Percentiles rank a stretch among this genome's conserved stretches.
These are phyloP conservation scores for Fusarium guadeloupense DNA, from an alignment of 2,329 filamentous ascomycete species.

Conservation along the genomic window DNA sequence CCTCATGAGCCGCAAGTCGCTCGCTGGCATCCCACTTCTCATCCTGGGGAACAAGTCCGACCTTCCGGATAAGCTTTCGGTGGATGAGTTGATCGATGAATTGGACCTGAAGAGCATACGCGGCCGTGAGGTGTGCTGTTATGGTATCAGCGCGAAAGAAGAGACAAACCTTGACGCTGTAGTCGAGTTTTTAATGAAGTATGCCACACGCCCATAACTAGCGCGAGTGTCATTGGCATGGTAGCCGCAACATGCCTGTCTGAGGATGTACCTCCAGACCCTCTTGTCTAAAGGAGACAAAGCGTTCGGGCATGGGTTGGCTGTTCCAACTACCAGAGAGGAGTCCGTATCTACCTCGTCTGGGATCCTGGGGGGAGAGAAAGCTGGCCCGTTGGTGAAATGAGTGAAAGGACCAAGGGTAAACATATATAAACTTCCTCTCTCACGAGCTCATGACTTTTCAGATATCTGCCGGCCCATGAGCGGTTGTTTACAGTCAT, in stretches of 20 bases:
- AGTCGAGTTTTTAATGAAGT: constrained; percentile 93
- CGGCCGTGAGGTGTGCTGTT: constrained; percentile 95
- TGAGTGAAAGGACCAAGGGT: constrained; percentile 35
- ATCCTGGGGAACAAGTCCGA: constrained; percentile 98
- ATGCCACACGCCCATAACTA: constrained; percentile 71
- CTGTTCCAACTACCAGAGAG: constrained; percentile 1
- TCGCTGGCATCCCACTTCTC: constrained; percentile 90
- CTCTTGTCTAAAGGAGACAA: constrained; percentile 4
- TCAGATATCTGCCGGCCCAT: constrained; percentile 37
- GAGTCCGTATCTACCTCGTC: constrained; percentile 6
- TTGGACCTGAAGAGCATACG: constrained; percentile 90
- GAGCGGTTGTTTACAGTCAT: constrained; percentile 30
- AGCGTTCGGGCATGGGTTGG: background rate
- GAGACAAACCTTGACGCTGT: constrained; percentile 98
- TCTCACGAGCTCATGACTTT: constrained; percentile 50
- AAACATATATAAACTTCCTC: constrained; percentile 47
- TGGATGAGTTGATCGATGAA: constrained; percentile 94
- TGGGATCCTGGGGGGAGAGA: constrained; percentile 11
- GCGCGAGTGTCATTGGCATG: constrained; percentile 11
- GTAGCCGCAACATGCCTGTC: constrained; percentile 19
- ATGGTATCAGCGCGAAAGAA: constrained; percentile 98
- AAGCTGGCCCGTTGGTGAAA: constrained; percentile 26
- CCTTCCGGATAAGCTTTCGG: constrained; percentile 86
- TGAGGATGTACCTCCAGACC: constrained; percentile 9
- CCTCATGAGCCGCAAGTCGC: constrained; percentile 82